Evolutionary conservation across 1,284 basidiomycete species (phyloP), one percentile per base, ranked within the genome.

Genomic region (Clitocybe nebularis): DNA sequence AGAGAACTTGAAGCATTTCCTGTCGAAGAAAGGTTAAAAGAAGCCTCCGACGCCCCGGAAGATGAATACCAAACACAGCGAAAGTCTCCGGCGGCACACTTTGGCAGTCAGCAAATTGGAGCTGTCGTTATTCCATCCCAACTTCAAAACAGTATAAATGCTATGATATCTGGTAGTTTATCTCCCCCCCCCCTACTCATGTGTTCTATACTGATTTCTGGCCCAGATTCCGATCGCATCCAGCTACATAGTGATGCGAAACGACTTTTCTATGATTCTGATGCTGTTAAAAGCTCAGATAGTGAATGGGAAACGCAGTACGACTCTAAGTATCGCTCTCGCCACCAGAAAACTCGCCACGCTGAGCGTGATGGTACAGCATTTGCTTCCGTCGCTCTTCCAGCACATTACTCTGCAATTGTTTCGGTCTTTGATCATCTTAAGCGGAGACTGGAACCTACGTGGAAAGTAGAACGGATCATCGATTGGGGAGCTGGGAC

Each of bases 21-120:
- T 21, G 21, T 46, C 16, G 42, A 49, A 14, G 47, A 44, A 26
- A 16, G 41, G 22, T 21, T 41, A 13, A 60, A 57, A 11, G 54
- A 58, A 16, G 56, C 61, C n/a, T 58, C 56, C 14, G 57, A 71
- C 36, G 59, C 60, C 13, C 62, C 62, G 4, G 58, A 63, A 13
- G 61, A 67, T 30, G 67, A 72, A 39, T 67, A 75, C 33, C n/a
- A n/a, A n/a, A 66, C 36, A 17, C 41, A 58, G 20, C 62, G 86
- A 44, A 85, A 87, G 56, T 90, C 88, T 16, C 88, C 90, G 38
- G 89, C 90, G 20, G 87, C 89, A 14, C 63, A 71, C 9, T 85
- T 89, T 60, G 91, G 90, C 11, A 85, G 84, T 50, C 75, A 81
- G 48, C 63, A 72, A 21, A 72, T 90, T 39, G 86, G 88, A 5